Evolutionary conservation across 768 basidiomycete species (phyloP).

Genomic region (Boletus pseudopeckii): DNA sequence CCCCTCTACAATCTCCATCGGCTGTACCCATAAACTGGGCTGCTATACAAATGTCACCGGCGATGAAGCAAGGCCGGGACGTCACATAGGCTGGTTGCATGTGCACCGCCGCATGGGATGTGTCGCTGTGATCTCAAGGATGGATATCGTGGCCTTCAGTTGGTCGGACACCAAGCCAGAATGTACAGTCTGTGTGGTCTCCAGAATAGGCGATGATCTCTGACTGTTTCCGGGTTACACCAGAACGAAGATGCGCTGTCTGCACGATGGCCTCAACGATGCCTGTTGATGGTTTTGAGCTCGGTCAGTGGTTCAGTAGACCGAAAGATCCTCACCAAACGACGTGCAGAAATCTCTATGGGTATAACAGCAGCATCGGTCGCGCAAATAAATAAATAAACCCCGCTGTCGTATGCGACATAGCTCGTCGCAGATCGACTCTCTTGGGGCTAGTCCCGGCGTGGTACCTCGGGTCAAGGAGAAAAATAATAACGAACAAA

Average conservation of each 20-base stretch:
- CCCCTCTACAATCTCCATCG: not conserved
- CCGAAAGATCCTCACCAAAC: slow-evolving; percentile 21
- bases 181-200: slow-evolving; percentile 21
- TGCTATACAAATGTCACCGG: not conserved
- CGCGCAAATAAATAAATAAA: slow-evolving; percentile 1
- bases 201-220: slow-evolving; percentile 50
- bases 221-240: slow-evolving; percentile 58
- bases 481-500: slow-evolving; percentile 11
- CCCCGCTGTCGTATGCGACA: slow-evolving; percentile 7
- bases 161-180: not conserved
- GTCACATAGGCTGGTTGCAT: too few relatives aligned
- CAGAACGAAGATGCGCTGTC: slow-evolving; percentile 66
- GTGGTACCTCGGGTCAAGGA: not conserved
- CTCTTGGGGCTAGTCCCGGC: not conserved
- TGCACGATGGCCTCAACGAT: slow-evolving; percentile 88
- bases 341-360: slow-evolving; percentile 28
- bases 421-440: not conserved
- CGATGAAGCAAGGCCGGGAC: not conserved
- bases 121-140: not conserved
- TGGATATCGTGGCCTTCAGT: not conserved
- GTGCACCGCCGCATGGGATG: too few relatives aligned
- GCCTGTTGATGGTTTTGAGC: slow-evolving; percentile 37
- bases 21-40: not conserved
- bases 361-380: slow-evolving; percentile 8
- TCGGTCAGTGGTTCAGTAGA: not conserved